Evolutionary conservation across 352 stramenopile species (phyloP).

Genomic region (Halophytophthora batemanensis): DNA sequence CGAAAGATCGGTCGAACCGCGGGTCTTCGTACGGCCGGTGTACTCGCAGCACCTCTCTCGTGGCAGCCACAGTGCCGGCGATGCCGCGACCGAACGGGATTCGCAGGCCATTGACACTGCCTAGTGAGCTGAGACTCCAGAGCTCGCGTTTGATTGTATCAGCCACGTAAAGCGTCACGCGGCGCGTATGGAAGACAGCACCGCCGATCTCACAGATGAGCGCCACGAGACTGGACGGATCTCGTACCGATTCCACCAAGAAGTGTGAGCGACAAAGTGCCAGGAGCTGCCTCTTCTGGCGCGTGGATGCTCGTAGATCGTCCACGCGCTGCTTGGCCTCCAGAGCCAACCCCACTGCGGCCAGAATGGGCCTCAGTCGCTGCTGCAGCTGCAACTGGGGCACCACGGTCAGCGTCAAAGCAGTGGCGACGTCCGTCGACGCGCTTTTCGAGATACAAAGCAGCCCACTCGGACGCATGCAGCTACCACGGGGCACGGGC

Average conservation of each 20-base stretch:
- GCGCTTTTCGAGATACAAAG: conserved; percentile 35
- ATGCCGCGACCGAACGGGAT: conserved; percentile 80
- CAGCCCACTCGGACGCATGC: conserved; percentile 33
- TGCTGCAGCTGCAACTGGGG: conserved; percentile 13
- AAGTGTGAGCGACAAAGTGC: conserved; percentile 63
- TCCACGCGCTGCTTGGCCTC: conserved; percentile 53
- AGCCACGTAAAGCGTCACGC: conserved; percentile 70
- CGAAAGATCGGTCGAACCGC: conserved; percentile 78
- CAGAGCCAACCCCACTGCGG: conserved; percentile 41
- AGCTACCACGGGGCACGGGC: conserved; percentile 39
- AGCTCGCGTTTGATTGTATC: conserved; percentile 75
- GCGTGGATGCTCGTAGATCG: conserved; percentile 52
- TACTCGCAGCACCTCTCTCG: conserved; percentile 57
- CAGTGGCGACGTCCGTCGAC: conserved; percentile 5
- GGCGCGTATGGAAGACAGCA: conserved; percentile 64
- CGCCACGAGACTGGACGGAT: conserved; percentile 65
- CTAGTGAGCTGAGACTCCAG: conserved; percentile 66
- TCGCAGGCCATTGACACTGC: conserved; percentile 67
- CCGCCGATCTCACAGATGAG: conserved; percentile 71
- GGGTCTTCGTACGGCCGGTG: conserved; percentile 72
- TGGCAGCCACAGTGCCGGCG: conserved; percentile 58
- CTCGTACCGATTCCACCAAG: conserved; percentile 62
- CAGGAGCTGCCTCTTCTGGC: conserved; percentile 69
- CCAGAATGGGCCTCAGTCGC: conserved; percentile 49
- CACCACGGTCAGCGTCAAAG: conserved; percentile 19